These are phyloP conservation scores for Teratosphaeria pseudoeucalypti DNA, from an alignment of 2,329 filamentous ascomycete genomes.

Conservation along the genomic window DNA sequence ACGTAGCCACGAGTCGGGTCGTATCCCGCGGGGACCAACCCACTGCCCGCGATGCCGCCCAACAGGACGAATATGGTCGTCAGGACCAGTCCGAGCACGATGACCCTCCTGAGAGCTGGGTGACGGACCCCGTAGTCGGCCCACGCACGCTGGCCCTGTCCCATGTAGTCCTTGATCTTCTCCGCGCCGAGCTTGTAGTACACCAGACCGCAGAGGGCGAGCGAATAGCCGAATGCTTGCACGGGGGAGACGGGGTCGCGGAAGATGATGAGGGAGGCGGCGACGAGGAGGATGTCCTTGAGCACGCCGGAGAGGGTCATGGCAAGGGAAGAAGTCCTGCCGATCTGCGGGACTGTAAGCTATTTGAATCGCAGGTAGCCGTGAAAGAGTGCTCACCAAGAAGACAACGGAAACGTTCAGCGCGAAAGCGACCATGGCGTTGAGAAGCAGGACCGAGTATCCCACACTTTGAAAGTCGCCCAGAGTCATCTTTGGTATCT, in stretches of 20 bases:
- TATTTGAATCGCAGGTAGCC: not conserved
- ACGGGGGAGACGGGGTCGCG: constrained; percentile 61
- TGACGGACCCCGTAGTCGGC: constrained; percentile 71
- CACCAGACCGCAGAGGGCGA: constrained; percentile 66
- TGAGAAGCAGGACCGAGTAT: constrained; percentile 59
- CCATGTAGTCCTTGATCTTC: constrained; percentile 68
- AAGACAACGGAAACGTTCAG: constrained; percentile 81
- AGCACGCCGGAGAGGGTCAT: constrained; percentile 80
- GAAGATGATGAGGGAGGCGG: constrained; percentile 73
- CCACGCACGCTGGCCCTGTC: constrained; percentile 66
- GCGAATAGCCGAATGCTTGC: constrained; percentile 75
- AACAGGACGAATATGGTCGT: constrained; percentile 61
- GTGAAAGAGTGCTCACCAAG: constrained; percentile 48
- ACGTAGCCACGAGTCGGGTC: constrained; percentile 8
- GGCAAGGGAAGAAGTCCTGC: constrained; percentile 76
- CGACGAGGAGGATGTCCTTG: constrained; percentile 76
- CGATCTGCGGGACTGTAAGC: constrained; percentile 49
- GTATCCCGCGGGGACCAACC: constrained; percentile 16
- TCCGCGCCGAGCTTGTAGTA: constrained; percentile 83
- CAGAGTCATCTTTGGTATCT: constrained; percentile 60
- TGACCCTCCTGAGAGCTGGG: constrained; percentile 67
- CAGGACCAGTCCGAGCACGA: constrained; percentile 55
- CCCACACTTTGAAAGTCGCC: constrained; percentile 64
- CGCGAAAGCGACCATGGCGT: constrained; percentile 68
- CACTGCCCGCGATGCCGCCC: constrained; percentile 31